A percentile compares a stretch with the other conserved stretches of the same genome.
Evolutionary conservation across 31 red algal species (phyloP).

Genomic region (Asparagopsis taxiformis): DNA sequence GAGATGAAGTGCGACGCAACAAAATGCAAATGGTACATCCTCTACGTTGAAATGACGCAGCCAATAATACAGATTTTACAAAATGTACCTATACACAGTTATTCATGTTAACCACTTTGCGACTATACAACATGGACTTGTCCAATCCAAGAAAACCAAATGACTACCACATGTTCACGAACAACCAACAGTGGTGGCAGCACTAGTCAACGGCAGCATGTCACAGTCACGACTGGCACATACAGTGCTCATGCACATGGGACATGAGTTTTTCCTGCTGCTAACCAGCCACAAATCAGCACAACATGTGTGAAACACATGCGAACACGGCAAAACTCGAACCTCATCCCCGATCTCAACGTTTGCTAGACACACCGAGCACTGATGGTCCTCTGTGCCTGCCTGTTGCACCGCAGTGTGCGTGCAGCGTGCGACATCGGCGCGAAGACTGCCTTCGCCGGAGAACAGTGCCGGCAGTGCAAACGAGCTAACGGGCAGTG

Average conservation of each 20-base stretch:
- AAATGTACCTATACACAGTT: too few species aligned
- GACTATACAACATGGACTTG: too few species aligned
- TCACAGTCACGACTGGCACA: constrained; percentile 6
- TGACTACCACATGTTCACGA: too few species aligned
- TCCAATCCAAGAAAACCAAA: too few species aligned
- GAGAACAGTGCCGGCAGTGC: not conserved
- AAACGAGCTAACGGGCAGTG: not conserved
- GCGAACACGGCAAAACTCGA: constrained; percentile 19
- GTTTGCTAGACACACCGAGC: constrained; percentile 32
- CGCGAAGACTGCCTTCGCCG: not conserved
- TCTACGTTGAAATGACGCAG: too few species aligned
- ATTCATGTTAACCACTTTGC: too few species aligned
- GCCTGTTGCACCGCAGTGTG: not conserved
- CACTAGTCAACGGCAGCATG: not conserved
- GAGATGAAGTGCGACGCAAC: too few species aligned
- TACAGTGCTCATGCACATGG: constrained; percentile 32
- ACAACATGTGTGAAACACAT: constrained; percentile 45
- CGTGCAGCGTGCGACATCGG: too few species aligned
- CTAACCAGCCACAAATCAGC: constrained; percentile 43
- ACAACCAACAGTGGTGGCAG: too few species aligned
- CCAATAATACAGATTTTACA: too few species aligned
- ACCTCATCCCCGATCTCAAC: constrained; percentile 7
- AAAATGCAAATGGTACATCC: too few species aligned
- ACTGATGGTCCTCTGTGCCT: constrained; percentile 11
- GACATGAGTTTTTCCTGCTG: constrained; percentile 26